phyloP scores from a whole-genome alignment of 768 basidiomycete genomes.

The Psilocybe subaeruginosa region DNA sequence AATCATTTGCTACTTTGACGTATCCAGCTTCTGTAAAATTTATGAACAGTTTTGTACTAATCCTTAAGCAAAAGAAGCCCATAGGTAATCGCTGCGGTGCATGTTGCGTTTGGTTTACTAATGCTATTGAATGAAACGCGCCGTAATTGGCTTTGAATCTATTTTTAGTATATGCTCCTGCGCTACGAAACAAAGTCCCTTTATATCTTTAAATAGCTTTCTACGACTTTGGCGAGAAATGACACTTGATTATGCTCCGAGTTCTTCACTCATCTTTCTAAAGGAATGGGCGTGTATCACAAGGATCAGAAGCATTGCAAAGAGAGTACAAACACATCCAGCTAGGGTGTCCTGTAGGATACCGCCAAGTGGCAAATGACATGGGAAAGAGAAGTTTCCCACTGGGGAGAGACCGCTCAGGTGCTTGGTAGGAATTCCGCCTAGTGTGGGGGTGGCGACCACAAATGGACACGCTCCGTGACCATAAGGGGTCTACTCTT shows the following conservation, averaged over 20 bases:
- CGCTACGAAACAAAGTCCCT: not conserved
- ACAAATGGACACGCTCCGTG: not conserved
- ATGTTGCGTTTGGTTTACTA: not conserved
- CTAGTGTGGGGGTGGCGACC: not conserved
- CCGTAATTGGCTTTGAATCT: not conserved
- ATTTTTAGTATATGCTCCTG: not conserved
- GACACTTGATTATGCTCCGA: constrained; percentile 1
- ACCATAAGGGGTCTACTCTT: not conserved
- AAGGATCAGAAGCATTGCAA: not conserved
- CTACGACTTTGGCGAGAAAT: not conserved
- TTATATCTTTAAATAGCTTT: not conserved
- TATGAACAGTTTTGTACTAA: not conserved
- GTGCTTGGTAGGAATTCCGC: not conserved
- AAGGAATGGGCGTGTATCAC: not conserved
- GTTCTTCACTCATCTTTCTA: not conserved
- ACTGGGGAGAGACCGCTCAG: not conserved
- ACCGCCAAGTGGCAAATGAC: constrained; percentile 3
- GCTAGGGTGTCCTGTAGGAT: not conserved
- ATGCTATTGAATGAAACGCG: not conserved
- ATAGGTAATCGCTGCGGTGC: not conserved
- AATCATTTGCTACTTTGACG: not conserved
- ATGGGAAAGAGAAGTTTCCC: constrained; percentile 1
- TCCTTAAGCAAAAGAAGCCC: not conserved
- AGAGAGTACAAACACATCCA: not conserved
- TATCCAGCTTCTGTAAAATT: not conserved